Conservation (phyloP, 2,329 filamentous ascomycete species). For the Blastomyces silverae region DNA sequence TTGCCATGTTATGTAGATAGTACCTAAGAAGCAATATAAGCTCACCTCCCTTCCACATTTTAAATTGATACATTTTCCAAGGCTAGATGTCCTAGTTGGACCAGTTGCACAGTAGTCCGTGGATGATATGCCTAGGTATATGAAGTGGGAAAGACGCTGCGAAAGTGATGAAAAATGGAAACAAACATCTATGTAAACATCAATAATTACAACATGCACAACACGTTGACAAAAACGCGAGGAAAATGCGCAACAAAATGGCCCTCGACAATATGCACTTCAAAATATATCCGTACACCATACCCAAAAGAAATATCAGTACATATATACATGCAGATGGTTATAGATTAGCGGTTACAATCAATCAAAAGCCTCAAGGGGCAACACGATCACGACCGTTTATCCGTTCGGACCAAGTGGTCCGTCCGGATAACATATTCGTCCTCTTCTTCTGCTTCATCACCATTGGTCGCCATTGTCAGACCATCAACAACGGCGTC, state of each 20-base stretch:
- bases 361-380: no score
- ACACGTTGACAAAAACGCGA: neutral
- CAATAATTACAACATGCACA: neutral
- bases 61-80: neutral
- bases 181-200: neutral
- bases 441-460: slow-evolving; percentile 30
- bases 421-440: slow-evolving; percentile 38
- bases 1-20: neutral
- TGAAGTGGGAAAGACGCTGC: neutral
- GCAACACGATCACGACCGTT: neutral
- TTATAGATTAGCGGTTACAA: neutral
- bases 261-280: neutral
- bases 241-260: neutral
- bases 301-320: neutral
- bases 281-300: neutral
- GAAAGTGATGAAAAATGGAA: neutral
- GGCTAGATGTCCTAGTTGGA: neutral
- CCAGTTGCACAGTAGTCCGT: neutral
- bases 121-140: neutral
- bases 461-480: slow-evolving; percentile 19
- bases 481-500: slow-evolving; percentile 26
- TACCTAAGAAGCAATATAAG: neutral
- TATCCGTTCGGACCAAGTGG: slow-evolving; percentile 25
- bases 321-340: neutral
- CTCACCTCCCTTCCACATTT: neutral